These are phyloP conservation scores for Adiantum capillusveneris DNA, from an alignment of 75 land plant genomes.

Conservation along the genomic window DNA sequence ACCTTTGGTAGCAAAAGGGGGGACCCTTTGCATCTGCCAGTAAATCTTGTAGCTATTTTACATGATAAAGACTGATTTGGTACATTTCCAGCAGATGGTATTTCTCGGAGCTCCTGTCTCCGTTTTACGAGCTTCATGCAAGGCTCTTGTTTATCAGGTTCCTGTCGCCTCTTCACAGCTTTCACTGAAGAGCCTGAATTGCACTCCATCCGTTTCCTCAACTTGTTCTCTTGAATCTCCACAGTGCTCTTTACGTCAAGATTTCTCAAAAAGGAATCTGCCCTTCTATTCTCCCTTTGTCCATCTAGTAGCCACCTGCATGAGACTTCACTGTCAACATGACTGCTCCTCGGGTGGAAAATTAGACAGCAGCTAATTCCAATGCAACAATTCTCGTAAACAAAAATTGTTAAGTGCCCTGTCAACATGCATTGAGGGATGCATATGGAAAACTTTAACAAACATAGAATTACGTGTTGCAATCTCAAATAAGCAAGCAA, in stretches of 20 bases:
- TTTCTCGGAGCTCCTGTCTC: not conserved
- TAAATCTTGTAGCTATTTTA: not conserved
- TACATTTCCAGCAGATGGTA: no score
- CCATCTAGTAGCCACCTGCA: slow-evolving; percentile 18
- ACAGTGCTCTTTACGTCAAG: not conserved
- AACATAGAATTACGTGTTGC: no score
- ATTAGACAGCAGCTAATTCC: no score
- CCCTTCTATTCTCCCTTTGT: slow-evolving; percentile 7
- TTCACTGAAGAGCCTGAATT: not conserved
- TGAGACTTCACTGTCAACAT: no score
- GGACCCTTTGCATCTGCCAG: not conserved
- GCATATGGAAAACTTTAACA: no score
- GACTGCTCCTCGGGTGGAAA: no score
- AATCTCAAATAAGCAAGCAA: no score
- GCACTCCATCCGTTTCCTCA: not conserved
- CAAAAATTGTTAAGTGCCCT: no score
- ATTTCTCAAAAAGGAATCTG: not conserved
- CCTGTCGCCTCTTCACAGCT: not conserved
- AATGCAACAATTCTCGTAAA: no score
- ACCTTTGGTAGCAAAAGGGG: not conserved
- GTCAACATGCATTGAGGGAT: no score
- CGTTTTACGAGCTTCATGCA: not conserved
- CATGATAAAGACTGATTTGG: not conserved
- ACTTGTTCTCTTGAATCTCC: not conserved
- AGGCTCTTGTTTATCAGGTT: not conserved